Evolutionary conservation across 2,329 filamentous ascomycete genomes (phyloP), one percentile per base, ranked within the genome.

Genomic region (Didymella exigua): DNA sequence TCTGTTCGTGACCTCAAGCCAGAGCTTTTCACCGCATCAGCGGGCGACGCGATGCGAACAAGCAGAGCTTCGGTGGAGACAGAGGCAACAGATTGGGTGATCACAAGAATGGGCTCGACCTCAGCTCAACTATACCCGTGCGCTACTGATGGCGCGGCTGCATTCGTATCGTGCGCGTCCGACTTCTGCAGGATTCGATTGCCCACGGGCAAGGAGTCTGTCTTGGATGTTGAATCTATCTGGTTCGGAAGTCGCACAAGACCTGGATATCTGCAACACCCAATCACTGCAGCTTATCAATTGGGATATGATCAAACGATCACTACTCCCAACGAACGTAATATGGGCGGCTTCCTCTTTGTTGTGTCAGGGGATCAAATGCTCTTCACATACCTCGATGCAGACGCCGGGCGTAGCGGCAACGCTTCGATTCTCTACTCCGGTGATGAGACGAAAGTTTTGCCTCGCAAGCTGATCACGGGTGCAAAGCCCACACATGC

Each of bases 311-410:
- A 53, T 2, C n/a, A 10, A 3, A 36, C 53, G 5, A 68, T 74
- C 45, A 65, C 75, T 18, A 5, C 14, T 2, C 71, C 75, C 30
- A 61, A 71, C 21, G 70, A 76, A 13, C 68, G 78, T 43, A 69
- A 76, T 13, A 64, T 79, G 10, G 70, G 71, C 13, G 77, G 77
- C 2, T 77, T 79, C 31, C 66, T 84, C 9, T 77, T 82, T 37
- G 80, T 77, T 33, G 76, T 82, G 42, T 76, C 78, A 16, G 78
- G 79, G 23, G 74, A 76, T 10, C 74, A 79, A 23, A 72, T 84
- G 54, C 70, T 82, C 11, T 77, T 80, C 44, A 79, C 80, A 23
- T 78, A 77, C 33, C 59, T 84, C 27, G 77, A 80, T 43, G 69
- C 70, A 33, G 72, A 75, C 29, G 61, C 71, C 14, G 56, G 47